phyloP scores from a whole-genome alignment of 352 stramenopile species.

The Peronospora tabacina region DNA sequence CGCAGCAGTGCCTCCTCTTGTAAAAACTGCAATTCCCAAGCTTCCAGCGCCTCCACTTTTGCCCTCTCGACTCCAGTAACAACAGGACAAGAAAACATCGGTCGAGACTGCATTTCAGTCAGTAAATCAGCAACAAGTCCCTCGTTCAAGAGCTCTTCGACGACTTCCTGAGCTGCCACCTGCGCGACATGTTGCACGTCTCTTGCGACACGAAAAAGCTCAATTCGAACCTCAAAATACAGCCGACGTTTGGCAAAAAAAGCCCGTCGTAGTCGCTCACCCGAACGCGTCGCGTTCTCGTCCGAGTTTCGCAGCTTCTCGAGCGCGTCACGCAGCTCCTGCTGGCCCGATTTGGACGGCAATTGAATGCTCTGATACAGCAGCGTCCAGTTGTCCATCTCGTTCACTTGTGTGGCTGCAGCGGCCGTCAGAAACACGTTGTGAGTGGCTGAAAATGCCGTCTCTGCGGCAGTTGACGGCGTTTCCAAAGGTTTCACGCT shows the following conservation, averaged over 20 bases:
- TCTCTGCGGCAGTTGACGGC: conserved; percentile 9
- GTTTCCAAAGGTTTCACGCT: conserved; percentile 17
- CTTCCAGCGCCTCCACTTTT: conserved; percentile 28
- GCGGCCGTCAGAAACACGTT: not conserved
- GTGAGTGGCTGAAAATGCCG: conserved; percentile 8
- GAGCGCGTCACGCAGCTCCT: conserved; percentile 28
- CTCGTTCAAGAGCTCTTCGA: conserved; percentile 44
- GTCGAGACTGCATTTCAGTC: conserved; percentile 45
- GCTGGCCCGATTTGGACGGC: conserved; percentile 18
- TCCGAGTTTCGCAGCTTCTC: conserved; percentile 12
- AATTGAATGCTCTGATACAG: conserved; percentile 28
- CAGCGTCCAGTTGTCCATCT: conserved; percentile 25
- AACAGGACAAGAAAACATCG: conserved; percentile 26
- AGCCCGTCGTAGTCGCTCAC: conserved; percentile 19
- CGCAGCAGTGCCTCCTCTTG: conserved; percentile 51
- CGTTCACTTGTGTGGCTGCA: too few relatives aligned
- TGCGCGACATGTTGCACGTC: conserved; percentile 31
- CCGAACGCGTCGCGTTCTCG: conserved; percentile 5
- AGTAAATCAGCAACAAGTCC: conserved; percentile 48
- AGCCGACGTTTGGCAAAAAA: conserved; percentile 38
- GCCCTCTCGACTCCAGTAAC: conserved; percentile 28
- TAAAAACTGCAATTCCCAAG: conserved; percentile 53
- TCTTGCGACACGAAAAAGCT: conserved; percentile 38
- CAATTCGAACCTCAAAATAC: conserved; percentile 52
- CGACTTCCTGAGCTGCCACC: conserved; percentile 32